Conservation (phyloP, 495 filamentous ascomycete species). For the Lasiosphaeria miniovina region DNA sequence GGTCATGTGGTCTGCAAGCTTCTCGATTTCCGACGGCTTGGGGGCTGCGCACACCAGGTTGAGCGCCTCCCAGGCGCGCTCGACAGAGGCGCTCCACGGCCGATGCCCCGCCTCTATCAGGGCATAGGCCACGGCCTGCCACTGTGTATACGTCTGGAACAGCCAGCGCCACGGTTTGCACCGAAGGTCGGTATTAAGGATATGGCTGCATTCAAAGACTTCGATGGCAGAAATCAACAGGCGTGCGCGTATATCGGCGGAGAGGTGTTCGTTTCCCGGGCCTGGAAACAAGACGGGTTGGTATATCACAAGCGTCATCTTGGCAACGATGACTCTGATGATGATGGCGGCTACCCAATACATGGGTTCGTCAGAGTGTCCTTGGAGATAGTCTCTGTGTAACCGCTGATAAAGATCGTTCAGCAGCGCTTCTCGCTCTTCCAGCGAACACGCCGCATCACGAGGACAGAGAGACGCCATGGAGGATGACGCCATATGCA, state of each 20-base stretch:
- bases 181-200: conserved; percentile 58
- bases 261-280: conserved; percentile 39
- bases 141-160: conserved; percentile 76
- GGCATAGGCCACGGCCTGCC: conserved; percentile 75
- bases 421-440: conserved; percentile 63
- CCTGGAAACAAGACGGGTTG: conserved; percentile 49
- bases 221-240: conserved; percentile 74
- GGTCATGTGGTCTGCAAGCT: conserved; percentile 48
- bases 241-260: conserved; percentile 62
- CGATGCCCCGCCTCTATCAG: conserved; percentile 76
- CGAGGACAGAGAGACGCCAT: conserved; percentile 26
- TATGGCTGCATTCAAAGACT: conserved; percentile 67
- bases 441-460: conserved; percentile 39
- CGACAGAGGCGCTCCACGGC: conserved; percentile 61
- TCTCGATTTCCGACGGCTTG: conserved; percentile 49
- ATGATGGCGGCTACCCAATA: conserved; percentile 71
- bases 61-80: conserved; percentile 79
- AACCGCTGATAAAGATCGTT: conserved; percentile 59
- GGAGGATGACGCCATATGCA: conserved; percentile 38
- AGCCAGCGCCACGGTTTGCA: conserved; percentile 75
- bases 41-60: conserved; percentile 58
- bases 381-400: conserved; percentile 62
- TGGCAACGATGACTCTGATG: conserved; percentile 64
- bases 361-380: conserved; percentile 61
- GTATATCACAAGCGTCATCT: conserved; percentile 51